Evolutionary conservation across 1,284 basidiomycete species (phyloP).

Genomic region (Cutaneotrichosporon cutaneum): DNA sequence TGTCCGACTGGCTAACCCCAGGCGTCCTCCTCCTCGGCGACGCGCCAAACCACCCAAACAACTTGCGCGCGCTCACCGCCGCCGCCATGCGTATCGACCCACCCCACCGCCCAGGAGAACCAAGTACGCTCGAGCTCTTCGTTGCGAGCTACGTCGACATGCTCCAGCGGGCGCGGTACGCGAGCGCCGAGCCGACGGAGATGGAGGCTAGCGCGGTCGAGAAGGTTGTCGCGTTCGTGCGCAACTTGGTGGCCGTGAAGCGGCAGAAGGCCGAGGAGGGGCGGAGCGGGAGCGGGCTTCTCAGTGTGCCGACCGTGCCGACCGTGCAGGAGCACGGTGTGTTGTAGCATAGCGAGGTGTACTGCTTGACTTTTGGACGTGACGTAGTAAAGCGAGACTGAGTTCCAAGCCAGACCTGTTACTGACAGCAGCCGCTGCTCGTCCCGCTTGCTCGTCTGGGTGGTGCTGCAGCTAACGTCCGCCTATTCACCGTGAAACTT

Average conservation of each 20-base stretch:
- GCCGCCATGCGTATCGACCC: slow-evolving; percentile 54
- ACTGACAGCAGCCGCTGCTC: too few species aligned
- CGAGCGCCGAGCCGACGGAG: slow-evolving; percentile 64
- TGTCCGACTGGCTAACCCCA: slow-evolving; percentile 11
- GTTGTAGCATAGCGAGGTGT: slow-evolving; percentile 10
- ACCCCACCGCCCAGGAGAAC: slow-evolving; percentile 10
- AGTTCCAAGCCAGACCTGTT: too few species aligned
- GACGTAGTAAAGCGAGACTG: too few species aligned
- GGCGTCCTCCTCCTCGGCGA: slow-evolving; percentile 13
- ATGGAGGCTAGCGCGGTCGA: slow-evolving; percentile 68
- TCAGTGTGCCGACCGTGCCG: slow-evolving; percentile 14
- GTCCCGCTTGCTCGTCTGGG: too few species aligned
- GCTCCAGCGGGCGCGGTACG: slow-evolving; percentile 70
- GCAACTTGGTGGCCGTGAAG: slow-evolving; percentile 14
- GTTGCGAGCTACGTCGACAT: slow-evolving; percentile 74
- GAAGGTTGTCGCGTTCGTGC: slow-evolving; percentile 63
- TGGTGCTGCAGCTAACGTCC: background rate
- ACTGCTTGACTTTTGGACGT: too few species aligned
- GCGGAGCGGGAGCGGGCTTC: slow-evolving; percentile 13
- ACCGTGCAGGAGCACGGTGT: background rate
- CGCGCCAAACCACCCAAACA: slow-evolving; percentile 60
- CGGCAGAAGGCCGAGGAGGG: slow-evolving; percentile 3
- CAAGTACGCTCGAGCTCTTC: slow-evolving; percentile 57
- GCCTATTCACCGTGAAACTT: background rate
- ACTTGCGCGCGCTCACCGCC: slow-evolving; percentile 62